Percentiles rank a stretch among this genome's conserved stretches.
Conservation (phyloP, 257 asterid species). For the Nicotiana benthamiana region DNA sequence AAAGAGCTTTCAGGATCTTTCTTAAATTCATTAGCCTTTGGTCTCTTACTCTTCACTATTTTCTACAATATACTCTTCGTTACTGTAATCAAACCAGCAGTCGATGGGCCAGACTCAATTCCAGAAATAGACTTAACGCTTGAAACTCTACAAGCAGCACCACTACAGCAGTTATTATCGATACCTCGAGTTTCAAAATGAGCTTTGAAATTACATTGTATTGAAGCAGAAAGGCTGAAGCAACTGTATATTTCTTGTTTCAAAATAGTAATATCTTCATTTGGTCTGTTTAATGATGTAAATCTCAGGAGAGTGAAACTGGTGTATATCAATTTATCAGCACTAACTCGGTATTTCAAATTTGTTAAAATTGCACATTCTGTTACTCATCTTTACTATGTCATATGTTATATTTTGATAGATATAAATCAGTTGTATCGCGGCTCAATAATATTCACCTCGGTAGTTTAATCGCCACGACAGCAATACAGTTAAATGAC, state of each 20-base stretch:
- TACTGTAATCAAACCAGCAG: slow-evolving; percentile 60
- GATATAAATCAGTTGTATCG: too few species aligned
- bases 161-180: not conserved
- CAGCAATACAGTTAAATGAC: too few species aligned
- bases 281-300: too few species aligned
- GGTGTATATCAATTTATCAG: too few species aligned
- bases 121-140: slow-evolving; percentile 10
- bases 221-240: not conserved
- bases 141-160: slow-evolving; percentile 7
- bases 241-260: not conserved
- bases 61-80: slow-evolving; percentile 54
- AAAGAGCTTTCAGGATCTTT: slow-evolving; percentile 33
- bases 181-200: not conserved
- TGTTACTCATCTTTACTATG: too few species aligned
- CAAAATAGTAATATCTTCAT: too few species aligned
- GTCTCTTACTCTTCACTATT: slow-evolving; percentile 44
- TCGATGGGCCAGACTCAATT: slow-evolving; percentile 37
- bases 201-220: slow-evolving; percentile 1
- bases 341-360: too few species aligned
- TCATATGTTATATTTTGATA: too few species aligned
- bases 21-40: slow-evolving; percentile 26
- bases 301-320: too few species aligned
- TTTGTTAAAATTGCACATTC: too few species aligned
- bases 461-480: too few species aligned
- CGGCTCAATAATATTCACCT: too few species aligned